Percentiles rank a stretch among this genome's conserved stretches.
phyloP scores from a whole-genome alignment of 495 filamentous ascomycete species.

The Neurospora terricola region DNA sequence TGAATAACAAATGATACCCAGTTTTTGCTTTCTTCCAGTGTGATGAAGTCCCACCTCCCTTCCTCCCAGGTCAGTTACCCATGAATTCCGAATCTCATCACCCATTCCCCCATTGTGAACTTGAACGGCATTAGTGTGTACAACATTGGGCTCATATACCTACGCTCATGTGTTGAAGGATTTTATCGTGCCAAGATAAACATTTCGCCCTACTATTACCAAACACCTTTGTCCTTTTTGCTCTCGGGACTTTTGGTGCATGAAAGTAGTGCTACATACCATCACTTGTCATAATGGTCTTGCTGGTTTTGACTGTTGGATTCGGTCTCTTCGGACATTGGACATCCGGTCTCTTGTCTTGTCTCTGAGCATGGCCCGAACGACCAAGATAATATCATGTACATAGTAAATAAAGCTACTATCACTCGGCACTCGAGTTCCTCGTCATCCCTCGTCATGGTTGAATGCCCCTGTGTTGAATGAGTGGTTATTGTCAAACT shows the following conservation, averaged over 20 bases:
- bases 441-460: neutral
- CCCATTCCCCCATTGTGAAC: neutral
- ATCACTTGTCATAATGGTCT: neutral
- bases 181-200: neutral
- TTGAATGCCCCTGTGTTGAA: neutral
- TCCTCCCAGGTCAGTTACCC: neutral
- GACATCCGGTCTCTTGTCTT: neutral
- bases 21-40: neutral
- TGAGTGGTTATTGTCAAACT: neutral
- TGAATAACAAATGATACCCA: slow-evolving; percentile 1
- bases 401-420: neutral
- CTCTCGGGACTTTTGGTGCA: neutral
- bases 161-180: neutral
- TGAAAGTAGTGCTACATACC: neutral
- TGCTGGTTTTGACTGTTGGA: neutral
- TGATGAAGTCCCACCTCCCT: neutral
- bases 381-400: neutral
- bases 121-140: neutral
- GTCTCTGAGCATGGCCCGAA: neutral
- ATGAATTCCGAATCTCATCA: neutral
- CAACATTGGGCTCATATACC: neutral
- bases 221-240: neutral
- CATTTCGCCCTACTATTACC: neutral
- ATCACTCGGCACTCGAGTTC: neutral
- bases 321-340: neutral